These are phyloP conservation scores for Alternaria angustiovoidea DNA, from an alignment of 2,329 filamentous ascomycete genomes.

Conservation along the genomic window DNA sequence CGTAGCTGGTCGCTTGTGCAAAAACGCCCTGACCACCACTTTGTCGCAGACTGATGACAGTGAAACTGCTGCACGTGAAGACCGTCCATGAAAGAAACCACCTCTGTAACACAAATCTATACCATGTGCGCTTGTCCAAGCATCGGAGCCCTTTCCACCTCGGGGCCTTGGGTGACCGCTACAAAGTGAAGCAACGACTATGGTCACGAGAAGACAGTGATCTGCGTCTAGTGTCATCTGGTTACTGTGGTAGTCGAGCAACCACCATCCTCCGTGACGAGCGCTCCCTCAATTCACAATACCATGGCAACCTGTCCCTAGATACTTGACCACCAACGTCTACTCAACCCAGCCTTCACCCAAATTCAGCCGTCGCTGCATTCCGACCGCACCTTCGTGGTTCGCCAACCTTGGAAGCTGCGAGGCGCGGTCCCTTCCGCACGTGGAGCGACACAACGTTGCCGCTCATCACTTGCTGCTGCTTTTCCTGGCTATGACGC, in stretches of 20 bases:
- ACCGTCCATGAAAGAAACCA: neutral
- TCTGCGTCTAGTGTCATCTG: slow-evolving; percentile 7
- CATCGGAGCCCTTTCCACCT: neutral
- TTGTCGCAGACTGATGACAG: slow-evolving; percentile 20
- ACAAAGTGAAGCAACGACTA: slow-evolving; percentile 7
- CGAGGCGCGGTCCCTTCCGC: slow-evolving; percentile 9
- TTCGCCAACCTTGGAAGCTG: neutral
- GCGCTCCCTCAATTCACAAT: neutral
- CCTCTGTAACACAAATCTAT: neutral
- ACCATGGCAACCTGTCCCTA: neutral
- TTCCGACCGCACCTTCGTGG: neutral
- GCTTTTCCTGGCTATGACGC: neutral
- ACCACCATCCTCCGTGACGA: neutral
- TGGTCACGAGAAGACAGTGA: slow-evolving; percentile 8
- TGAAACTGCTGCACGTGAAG: slow-evolving; percentile 16
- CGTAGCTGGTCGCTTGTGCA: slow-evolving; percentile 29
- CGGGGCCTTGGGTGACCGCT: slow-evolving; percentile 1
- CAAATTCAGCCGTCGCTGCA: neutral
- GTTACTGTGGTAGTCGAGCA: slow-evolving; percentile 4
- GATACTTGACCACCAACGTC: neutral
- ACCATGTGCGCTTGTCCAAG: slow-evolving; percentile 10
- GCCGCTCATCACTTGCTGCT: neutral
- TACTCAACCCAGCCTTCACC: neutral
- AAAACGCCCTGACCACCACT: slow-evolving; percentile 11
- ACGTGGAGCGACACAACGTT: slow-evolving; percentile 2